A percentile compares a stretch with the other conserved stretches of the same genome.
These are phyloP conservation scores for Geum urbanum DNA, from an alignment of 306 rosid genomes.

Conservation along the genomic window DNA sequence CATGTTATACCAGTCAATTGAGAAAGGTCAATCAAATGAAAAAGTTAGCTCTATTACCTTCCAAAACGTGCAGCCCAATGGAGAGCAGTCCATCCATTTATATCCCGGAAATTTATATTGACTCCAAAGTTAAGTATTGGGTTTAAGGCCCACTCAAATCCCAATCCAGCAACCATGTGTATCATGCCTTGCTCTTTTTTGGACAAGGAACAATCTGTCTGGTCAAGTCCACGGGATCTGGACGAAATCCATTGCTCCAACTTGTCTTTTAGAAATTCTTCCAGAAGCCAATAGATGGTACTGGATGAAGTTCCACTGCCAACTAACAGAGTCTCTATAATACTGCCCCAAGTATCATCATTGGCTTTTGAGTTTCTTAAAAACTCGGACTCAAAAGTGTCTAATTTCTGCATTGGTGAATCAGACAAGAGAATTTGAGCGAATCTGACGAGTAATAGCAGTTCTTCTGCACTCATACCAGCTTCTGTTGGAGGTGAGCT, in stretches of 20 bases:
- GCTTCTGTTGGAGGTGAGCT: slow-evolving; percentile 43
- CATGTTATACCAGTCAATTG: background rate
- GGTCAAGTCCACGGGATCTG: slow-evolving; percentile 40
- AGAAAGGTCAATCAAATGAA: background rate
- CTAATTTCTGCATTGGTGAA: slow-evolving; percentile 31
- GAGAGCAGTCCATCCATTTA: slow-evolving; percentile 88
- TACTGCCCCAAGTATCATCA: slow-evolving; percentile 60
- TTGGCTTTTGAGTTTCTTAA: slow-evolving; percentile 39
- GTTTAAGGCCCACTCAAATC: slow-evolving; percentile 85
- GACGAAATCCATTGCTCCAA: slow-evolving; percentile 68
- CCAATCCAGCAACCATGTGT: slow-evolving; percentile 90
- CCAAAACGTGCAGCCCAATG: slow-evolving; percentile 97
- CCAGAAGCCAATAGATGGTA: slow-evolving; percentile 71
- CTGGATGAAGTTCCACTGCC: slow-evolving; percentile 66
- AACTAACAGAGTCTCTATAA: slow-evolving; percentile 57
- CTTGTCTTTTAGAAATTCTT: slow-evolving; percentile 82
- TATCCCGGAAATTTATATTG: slow-evolving; percentile 87
- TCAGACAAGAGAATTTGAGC: slow-evolving; percentile 64
- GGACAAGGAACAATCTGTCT: slow-evolving; percentile 61
- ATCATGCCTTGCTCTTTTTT: slow-evolving; percentile 88
- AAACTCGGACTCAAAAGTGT: slow-evolving; percentile 35
- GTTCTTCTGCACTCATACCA: slow-evolving; percentile 60
- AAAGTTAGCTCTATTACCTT: slow-evolving; percentile 50
- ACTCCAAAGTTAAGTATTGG: slow-evolving; percentile 72
- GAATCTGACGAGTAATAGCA: slow-evolving; percentile 78